Base-by-base conservation (phyloP, 495 filamentous ascomycete species). In the Stereocaulon alpinum region DNA sequence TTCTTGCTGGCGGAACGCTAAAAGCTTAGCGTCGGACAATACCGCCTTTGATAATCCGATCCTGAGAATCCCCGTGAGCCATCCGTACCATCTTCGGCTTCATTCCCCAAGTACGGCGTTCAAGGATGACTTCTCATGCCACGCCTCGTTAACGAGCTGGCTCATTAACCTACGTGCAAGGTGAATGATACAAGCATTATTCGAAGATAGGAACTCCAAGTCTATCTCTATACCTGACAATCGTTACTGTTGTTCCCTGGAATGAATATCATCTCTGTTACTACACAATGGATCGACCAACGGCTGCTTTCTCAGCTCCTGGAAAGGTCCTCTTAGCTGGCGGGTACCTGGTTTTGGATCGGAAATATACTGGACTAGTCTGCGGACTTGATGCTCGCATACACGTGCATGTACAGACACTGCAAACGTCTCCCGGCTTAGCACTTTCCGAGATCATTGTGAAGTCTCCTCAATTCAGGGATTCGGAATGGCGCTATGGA, bases 271-370 rank as follows among this genome's bases (percentile, higher is more conserved):
- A 9, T 2, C 20, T 45, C 7, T 55, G 9, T 3, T 24, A 40
- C 30, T 20, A 1, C 20, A 27, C 14, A 24, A 61, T 56, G 62
- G 42, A 30, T 37, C 50, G 41, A 22, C 53, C 70, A 34, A 74
- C 71, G 30, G 76, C 76, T 56, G 89, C 88, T 65, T 79, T 94
- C 63, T 96, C 92, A 61, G 91, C 94, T 2, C 93, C 93, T 24
- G 93, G 93, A 52, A 98, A 98, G 74, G 94, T 98, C 45, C 80
- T 98, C 48, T 79, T 98, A 17, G 89, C 91, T 51, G 93, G 93
- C 42, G 93, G 93, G 44, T 98, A 96, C 68, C 84, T 98, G 14
- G 90, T 96, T 10, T 84, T 98, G 24, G 94, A 97, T 73, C 83
- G 87, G 53, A 76, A 79, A 42, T 91, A 95, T 67, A 91, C 88